Base-by-base conservation (phyloP, 73 alveolate species). In the Paramecium caudatum region DNA sequence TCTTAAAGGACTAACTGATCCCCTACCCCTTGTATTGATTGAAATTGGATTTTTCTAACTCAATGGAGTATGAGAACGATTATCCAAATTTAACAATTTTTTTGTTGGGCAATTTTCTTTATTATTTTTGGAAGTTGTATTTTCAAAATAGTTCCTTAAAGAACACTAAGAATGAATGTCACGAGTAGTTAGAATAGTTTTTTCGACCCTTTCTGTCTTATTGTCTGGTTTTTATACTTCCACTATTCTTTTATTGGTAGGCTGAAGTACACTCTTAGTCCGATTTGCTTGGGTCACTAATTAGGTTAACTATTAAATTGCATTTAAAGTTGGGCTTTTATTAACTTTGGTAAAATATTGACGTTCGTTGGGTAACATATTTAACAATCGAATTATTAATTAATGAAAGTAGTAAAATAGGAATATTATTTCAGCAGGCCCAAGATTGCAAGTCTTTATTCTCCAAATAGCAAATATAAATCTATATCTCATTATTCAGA, bases 1-100 rank as follows among this genome's bases (percentile, higher is more conserved):
- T 74, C 88, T 74, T 74, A 74, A 37, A 9, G 88, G 88, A 21
- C 88, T 74, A n/a, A 74, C 88, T 19, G 88, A 74, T 0, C 88
- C 88, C 19, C 88, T 39, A 15, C 88, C 88, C 43, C 88, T 12
- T 41, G 88, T 74, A 45, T 74, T 74, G n/a, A 45, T 74, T 41
- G n/a, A 37, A 23, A 55, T 55, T 55, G 80, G 80, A 10, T 25
- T 55, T 43, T 55, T 55, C 30, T 17, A 55, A 23, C 46, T 43
- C 17, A 55, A 27, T 0, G 80, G 80, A 23, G 80, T 55, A 27
- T 55, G 5, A 10, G 80, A 55, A 27, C 80, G 17, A 55, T 55
- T 55, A 19, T 55, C 80, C 30, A 27, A 55, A 55, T 23, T 27
- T 8, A 21, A 9, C 23, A 12, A 43, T 4, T 55, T 55, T 55